Percentiles rank a stretch among this genome's conserved stretches.
These are phyloP conservation scores for Erucastrum elatum DNA, from an alignment of 345 rosid genomes.

Conservation along the genomic window DNA sequence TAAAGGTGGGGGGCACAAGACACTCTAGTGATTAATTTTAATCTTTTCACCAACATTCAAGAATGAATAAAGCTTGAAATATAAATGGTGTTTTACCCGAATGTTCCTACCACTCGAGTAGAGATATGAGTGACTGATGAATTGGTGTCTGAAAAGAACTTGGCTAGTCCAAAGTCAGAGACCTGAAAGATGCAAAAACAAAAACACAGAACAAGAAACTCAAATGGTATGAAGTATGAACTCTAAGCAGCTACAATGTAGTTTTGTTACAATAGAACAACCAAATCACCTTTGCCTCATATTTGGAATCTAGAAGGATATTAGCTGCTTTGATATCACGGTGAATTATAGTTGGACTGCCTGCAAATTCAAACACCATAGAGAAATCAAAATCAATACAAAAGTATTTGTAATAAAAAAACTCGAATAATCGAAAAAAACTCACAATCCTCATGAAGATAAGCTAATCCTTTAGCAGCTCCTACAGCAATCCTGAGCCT, in stretches of 20 bases:
- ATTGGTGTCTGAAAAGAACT: conserved; percentile 49
- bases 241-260: not conserved
- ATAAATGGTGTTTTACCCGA: conserved; percentile 53
- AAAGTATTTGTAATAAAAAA: not conserved
- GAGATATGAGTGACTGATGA: conserved; percentile 59
- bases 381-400: not conserved
- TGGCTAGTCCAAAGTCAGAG: conserved; percentile 87
- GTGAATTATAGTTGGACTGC: conserved; percentile 80
- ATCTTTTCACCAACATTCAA: not conserved
- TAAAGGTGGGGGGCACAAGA: not conserved
- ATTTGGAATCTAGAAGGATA: conserved; percentile 73
- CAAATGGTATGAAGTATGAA: not conserved
- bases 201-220: not conserved
- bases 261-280: not conserved
- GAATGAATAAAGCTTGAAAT: conserved; percentile 6
- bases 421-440: not conserved
- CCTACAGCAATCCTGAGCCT: conserved; percentile 86
- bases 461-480: conserved; percentile 86
- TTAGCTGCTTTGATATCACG: conserved; percentile 86
- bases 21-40: not conserved
- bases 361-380: conserved; percentile 38
- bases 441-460: conserved; percentile 96
- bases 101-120: conserved; percentile 83
- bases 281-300: conserved; percentile 67
- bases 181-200: conserved; percentile 47